A percentile compares a stretch with the other conserved stretches of the same genome.
These are phyloP conservation scores for Turritis glabra DNA, from an alignment of 345 rosid genomes.

Conservation along the genomic window DNA sequence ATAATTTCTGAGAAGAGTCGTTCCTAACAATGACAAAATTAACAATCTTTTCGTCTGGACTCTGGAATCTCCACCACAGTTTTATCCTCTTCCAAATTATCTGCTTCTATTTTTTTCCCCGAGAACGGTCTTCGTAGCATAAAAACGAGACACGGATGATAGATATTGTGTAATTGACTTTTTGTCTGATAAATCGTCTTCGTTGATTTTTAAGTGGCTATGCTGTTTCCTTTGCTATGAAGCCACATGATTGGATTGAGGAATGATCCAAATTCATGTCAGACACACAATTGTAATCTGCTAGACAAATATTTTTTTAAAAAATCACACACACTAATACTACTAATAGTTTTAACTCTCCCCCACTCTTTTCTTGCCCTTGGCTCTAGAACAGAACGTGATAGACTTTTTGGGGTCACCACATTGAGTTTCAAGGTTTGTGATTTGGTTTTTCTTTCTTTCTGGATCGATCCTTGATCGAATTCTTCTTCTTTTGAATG, in stretches of 20 bases:
- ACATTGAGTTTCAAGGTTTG: conserved; percentile 23
- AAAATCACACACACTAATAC: background rate
- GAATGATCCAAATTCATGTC: conserved; percentile 33
- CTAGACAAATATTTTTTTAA: background rate
- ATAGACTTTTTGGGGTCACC: background rate
- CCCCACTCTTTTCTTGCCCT: conserved; percentile 6
- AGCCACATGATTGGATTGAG: conserved; percentile 31
- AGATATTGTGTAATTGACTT: conserved; percentile 11
- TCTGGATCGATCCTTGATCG: background rate
- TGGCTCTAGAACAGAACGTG: conserved; percentile 16
- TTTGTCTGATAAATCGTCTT: conserved; percentile 28
- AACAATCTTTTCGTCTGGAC: conserved; percentile 10
- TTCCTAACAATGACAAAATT: conserved; percentile 11
- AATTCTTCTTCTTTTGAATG: background rate
- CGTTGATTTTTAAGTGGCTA: conserved; percentile 36
- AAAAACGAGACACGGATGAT: conserved; percentile 21
- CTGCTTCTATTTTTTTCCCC: background rate
- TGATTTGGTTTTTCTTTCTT: background rate
- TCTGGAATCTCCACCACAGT: conserved; percentile 39
- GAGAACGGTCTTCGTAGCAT: background rate
- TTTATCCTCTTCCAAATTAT: conserved; percentile 17
- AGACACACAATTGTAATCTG: conserved; percentile 41
- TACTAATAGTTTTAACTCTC: conserved; percentile 18
- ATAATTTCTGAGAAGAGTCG: background rate
- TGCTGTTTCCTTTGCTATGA: conserved; percentile 32